Evolutionary conservation across 768 basidiomycete species (phyloP), one percentile per base, ranked within the genome.

Genomic region (Russula sp.): DNA sequence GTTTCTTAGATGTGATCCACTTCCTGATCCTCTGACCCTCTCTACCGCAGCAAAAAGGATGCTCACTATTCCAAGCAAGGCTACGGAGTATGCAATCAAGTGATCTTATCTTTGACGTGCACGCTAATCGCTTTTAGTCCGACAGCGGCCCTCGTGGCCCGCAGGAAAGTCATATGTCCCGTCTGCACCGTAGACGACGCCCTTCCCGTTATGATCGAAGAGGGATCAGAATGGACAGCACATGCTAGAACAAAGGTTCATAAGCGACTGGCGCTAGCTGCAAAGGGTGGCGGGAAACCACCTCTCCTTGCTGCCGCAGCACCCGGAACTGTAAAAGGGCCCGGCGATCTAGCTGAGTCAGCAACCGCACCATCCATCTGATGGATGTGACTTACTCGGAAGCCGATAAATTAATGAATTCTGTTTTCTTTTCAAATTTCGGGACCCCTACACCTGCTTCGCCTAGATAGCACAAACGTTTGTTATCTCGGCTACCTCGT

Each of bases 191-290:
- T 70, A 4, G 76, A 89, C 59, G 68, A 77, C 2, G 73, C 78
- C 22, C 77, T 78, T 31, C 91, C 91, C 0, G 73, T 83, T 14
- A 81, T 89, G 77, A 82, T 93, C 74, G 81, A 89, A 54, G 75
- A 77, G 51, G 79, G 77, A 9, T 61, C 62, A 10, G 72, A 80
- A 53, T 87, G 88, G 84, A 75, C 78, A 2, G 73, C 72, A 1
- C 91, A 93, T 71, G 72, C 76, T 39, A 74, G 73, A n/a, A 84
- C 83, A 7, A 81, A 82, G 18, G 52, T 72, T 10, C 89, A 91
- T 70, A 78, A 77, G 66, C 75, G 78, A n/a, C 72, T 81, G 44
- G 75, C 75, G n/a, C 72, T 81, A 45, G 75, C 75, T 1, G 58
- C 14, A 65, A 70, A 62, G 59, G 37, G 48, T 27, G 68, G 37